Evolutionary conservation across 2,329 filamentous ascomycete species (phyloP).

Genomic region (Mycocentrospora acerina): DNA sequence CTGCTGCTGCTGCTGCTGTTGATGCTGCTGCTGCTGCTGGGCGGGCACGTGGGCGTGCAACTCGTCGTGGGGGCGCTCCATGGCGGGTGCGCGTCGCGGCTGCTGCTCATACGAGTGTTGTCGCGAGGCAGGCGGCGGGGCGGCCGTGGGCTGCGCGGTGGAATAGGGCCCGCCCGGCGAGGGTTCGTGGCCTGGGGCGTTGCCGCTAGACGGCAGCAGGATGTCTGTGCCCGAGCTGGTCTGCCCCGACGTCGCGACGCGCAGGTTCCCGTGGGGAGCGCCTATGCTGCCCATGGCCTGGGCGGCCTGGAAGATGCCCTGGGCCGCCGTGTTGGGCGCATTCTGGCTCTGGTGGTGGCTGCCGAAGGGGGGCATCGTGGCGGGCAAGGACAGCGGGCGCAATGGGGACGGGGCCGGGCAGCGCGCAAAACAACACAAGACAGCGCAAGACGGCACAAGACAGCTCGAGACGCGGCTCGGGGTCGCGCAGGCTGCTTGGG

Average conservation of each 20-base stretch:
- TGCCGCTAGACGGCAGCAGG: slow-evolving; percentile 43
- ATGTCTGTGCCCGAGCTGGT: slow-evolving; percentile 49
- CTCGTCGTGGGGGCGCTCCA: slow-evolving; percentile 56
- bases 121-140: slow-evolving; percentile 38
- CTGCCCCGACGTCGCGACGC: slow-evolving; percentile 42
- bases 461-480: too few species aligned
- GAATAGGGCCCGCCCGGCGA: slow-evolving; percentile 10
- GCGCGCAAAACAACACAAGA: too few species aligned
- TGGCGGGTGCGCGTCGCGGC: slow-evolving; percentile 50
- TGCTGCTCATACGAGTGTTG: slow-evolving; percentile 50
- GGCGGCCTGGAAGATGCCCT: slow-evolving; percentile 49
- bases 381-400: too few species aligned
- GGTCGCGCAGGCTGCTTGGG: too few species aligned
- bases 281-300: slow-evolving; percentile 52
- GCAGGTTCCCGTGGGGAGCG: slow-evolving; percentile 45
- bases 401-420: too few species aligned
- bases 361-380: too few species aligned
- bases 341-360: slow-evolving; percentile 34
- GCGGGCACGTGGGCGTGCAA: slow-evolving; percentile 52
- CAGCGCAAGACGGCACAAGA: too few species aligned
- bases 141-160: slow-evolving; percentile 22
- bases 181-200: slow-evolving; percentile 23
- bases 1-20: slow-evolving; percentile 33
- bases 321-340: slow-evolving; percentile 38
- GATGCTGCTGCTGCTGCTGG: slow-evolving; percentile 5